A percentile compares a stretch with the other conserved stretches of the same genome.
Conservation (phyloP, 805 yeast genomes). For the Teunomyces stri region DNA sequence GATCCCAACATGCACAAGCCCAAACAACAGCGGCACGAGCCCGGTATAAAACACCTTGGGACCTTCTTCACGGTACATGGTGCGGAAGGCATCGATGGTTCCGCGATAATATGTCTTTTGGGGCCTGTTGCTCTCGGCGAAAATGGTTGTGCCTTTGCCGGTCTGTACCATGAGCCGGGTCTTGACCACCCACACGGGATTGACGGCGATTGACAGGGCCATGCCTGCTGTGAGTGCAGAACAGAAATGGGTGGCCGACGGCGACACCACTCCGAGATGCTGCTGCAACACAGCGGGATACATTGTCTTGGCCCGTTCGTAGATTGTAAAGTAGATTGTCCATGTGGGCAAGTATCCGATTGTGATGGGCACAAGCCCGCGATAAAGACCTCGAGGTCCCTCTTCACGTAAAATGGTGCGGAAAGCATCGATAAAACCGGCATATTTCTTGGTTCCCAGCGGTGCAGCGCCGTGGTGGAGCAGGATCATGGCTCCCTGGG, state of each 20-base stretch:
- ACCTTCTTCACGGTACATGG: conserved; percentile 82
- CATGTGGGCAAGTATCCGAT: conserved; percentile 96
- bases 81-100: conserved; percentile 77
- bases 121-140: conserved; percentile 9
- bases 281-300: conserved; percentile 43
- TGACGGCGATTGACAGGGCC: conserved; percentile 77
- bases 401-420: conserved; percentile 68
- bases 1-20: conserved; percentile 89
- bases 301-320: conserved; percentile 68
- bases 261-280: conserved; percentile 22
- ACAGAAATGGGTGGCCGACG: conserved; percentile 41
- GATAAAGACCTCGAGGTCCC: conserved; percentile 78
- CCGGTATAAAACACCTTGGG: conserved; percentile 82
- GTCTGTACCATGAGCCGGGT: conserved; percentile 91
- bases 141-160: conserved; percentile 40
- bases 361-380: conserved; percentile 90
- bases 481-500: conserved; percentile 61
- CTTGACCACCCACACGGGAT: conserved; percentile 97
- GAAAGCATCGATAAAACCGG: conserved; percentile 64
- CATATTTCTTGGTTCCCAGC: conserved; percentile 29
- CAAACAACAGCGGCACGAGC: conserved; percentile 83
- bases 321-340: conserved; percentile 92
- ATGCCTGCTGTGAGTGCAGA: conserved; percentile 88
- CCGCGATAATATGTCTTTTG: conserved; percentile 57
- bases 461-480: conserved; percentile 20